Percentiles rank a stretch among this genome's conserved stretches.
Evolutionary conservation across 2,329 filamentous ascomycete genomes (phyloP).

Genomic region (Fusarium compactum): DNA sequence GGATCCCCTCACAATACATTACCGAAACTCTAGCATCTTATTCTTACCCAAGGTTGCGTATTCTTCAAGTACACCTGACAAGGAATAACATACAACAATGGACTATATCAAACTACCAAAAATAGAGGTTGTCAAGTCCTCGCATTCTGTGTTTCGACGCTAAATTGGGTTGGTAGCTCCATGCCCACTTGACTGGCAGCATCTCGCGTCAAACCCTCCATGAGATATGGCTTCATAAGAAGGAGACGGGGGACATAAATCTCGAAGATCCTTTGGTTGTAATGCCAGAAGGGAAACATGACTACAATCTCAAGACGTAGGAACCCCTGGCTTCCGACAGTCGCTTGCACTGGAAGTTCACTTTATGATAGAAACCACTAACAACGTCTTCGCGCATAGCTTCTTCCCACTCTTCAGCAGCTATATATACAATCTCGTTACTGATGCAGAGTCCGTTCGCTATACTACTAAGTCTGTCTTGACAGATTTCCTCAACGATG

Average conservation of each 20-base stretch:
- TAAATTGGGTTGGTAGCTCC: constrained; percentile 64
- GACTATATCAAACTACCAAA: constrained; percentile 66
- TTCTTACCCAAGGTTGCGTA: neutral
- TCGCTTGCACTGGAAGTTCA: neutral
- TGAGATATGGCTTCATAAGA: constrained; percentile 76
- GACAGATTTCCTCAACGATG: constrained; percentile 74
- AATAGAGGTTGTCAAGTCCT: constrained; percentile 59
- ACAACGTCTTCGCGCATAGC: constrained; percentile 54
- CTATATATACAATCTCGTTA: constrained; percentile 83
- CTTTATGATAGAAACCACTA: neutral
- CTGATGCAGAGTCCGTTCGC: constrained; percentile 68
- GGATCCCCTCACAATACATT: neutral
- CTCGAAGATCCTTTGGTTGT: constrained; percentile 76
- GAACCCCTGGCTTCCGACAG: constrained; percentile 24
- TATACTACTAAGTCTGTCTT: constrained; percentile 75
- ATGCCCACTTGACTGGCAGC: constrained; percentile 84
- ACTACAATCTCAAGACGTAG: constrained; percentile 77
- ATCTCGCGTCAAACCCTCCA: constrained; percentile 80
- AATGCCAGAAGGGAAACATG: constrained; percentile 77
- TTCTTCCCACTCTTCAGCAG: constrained; percentile 84
- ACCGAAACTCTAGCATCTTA: neutral
- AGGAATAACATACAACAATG: constrained; percentile 43
- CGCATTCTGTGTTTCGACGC: accelerated
- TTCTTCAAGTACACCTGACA: neutral
- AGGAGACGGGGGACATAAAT: constrained; percentile 62